Percentiles rank a stretch among this genome's conserved stretches.
These are phyloP conservation scores for Paramecium sexaurelia DNA, from an alignment of 73 alveolate genomes.

Conservation along the genomic window DNA sequence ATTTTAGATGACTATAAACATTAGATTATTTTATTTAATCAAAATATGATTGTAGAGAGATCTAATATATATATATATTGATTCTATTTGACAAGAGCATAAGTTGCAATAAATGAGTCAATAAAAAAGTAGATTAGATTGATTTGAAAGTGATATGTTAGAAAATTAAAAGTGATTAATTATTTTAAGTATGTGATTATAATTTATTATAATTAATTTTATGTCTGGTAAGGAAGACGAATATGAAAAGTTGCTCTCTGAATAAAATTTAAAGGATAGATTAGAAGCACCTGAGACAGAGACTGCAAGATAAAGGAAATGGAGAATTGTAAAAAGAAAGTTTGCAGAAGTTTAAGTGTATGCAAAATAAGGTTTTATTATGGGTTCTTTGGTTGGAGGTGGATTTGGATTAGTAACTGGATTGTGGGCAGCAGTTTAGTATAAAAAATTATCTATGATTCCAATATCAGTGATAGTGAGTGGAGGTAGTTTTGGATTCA, in stretches of 20 bases:
- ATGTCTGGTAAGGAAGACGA: slow-evolving; percentile 51
- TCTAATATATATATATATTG: no score
- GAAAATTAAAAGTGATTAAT: no score
- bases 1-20: no score
- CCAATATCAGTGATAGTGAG: slow-evolving; percentile 56
- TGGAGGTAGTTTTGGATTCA: slow-evolving; percentile 67
- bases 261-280: slow-evolving; percentile 27
- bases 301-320: slow-evolving; percentile 64
- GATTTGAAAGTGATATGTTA: no score
- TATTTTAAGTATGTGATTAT: no score
- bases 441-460: slow-evolving; percentile 31
- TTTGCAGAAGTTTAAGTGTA: slow-evolving; percentile 38
- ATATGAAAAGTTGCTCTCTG: slow-evolving; percentile 21
- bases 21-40: no score
- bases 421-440: slow-evolving; percentile 54
- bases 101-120: no score
- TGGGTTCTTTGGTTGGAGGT: slow-evolving; percentile 64
- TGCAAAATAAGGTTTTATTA: slow-evolving; percentile 61
- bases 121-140: no score
- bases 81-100: no score
- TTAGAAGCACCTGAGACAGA: slow-evolving; percentile 57
- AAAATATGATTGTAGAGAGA: no score
- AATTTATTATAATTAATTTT: background rate
- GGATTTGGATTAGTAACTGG: slow-evolving; percentile 61
- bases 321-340: slow-evolving; percentile 35